These are phyloP conservation scores for Chara braunii DNA, from an alignment of 139 green algal genomes.

Conservation along the genomic window DNA sequence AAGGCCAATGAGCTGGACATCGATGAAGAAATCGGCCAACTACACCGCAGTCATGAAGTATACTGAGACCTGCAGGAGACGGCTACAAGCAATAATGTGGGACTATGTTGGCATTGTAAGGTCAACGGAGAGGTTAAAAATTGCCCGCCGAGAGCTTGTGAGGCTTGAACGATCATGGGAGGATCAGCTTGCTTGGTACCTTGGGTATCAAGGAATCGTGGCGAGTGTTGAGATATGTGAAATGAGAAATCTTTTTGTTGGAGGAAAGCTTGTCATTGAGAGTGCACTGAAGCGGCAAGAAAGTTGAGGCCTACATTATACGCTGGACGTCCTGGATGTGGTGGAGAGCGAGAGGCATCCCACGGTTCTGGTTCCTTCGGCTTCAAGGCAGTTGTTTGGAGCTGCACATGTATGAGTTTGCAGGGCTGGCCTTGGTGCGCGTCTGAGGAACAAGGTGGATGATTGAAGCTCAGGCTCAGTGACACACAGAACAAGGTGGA, in stretches of 20 bases:
- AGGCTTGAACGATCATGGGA: conserved; percentile 65
- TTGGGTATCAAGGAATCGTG: too few relatives aligned
- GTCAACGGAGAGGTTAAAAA: conserved; percentile 50
- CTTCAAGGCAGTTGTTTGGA: too few relatives aligned
- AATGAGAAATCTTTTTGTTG: conserved; percentile 77
- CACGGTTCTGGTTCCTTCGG: too few relatives aligned
- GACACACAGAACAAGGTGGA: too few relatives aligned
- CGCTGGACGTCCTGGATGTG: conserved; percentile 24
- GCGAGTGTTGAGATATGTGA: conserved; percentile 70
- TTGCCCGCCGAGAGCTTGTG: conserved; percentile 59
- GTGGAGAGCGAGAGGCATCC: conserved; percentile 22
- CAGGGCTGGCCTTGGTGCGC: too few relatives aligned
- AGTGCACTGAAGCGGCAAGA: conserved; percentile 75
- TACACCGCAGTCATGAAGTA: too few relatives aligned
- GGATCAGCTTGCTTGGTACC: neutral
- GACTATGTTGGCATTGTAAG: conserved; percentile 77
- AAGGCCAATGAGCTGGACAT: too few relatives aligned
- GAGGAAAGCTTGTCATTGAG: conserved; percentile 71
- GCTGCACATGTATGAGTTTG: too few relatives aligned
- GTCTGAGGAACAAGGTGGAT: too few relatives aligned
- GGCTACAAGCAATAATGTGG: conserved; percentile 85
- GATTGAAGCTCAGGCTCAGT: too few relatives aligned
- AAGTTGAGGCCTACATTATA: conserved; percentile 72
- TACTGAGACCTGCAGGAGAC: too few relatives aligned
- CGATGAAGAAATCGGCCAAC: too few relatives aligned